These are phyloP conservation scores for Tillandsia fasciculata DNA, from an alignment of 176 grass and related monocot genomes.

Conservation along the genomic window DNA sequence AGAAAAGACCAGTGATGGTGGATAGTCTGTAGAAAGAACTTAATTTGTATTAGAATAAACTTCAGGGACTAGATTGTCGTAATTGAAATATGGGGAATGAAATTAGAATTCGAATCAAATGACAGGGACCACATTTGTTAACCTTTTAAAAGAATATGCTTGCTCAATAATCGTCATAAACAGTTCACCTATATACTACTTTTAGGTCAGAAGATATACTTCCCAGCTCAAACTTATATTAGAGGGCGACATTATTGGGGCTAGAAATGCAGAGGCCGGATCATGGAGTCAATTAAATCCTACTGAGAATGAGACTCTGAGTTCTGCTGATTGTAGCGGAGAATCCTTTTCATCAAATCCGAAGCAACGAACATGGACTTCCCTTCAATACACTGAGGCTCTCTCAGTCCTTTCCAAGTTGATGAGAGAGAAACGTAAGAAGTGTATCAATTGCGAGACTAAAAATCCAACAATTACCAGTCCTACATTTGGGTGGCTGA, in stretches of 20 bases:
- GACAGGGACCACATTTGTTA: too few relatives aligned
- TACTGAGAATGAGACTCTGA: slow-evolving; percentile 28
- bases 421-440: slow-evolving; percentile 45
- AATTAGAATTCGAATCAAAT: too few relatives aligned
- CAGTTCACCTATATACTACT: background rate
- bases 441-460: slow-evolving; percentile 48
- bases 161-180: too few relatives aligned
- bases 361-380: slow-evolving; percentile 53
- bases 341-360: slow-evolving; percentile 25
- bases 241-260: slow-evolving; percentile 54
- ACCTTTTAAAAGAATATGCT: too few relatives aligned
- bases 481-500: slow-evolving; percentile 68
- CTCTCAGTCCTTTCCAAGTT: slow-evolving; percentile 42
- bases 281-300: slow-evolving; percentile 3
- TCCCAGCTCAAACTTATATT: slow-evolving; percentile 44
- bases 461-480: slow-evolving; percentile 54
- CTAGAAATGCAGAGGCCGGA: slow-evolving; percentile 44
- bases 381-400: slow-evolving; percentile 55
- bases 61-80: too few relatives aligned
- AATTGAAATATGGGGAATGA: too few relatives aligned
- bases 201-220: slow-evolving; percentile 53
- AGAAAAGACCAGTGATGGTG: too few relatives aligned
- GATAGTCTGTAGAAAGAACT: too few relatives aligned
- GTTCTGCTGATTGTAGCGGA: slow-evolving; percentile 18
- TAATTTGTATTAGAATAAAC: too few relatives aligned